These are phyloP conservation scores for Mucor sp. DNA, from an alignment of 371 early-diverging fungal species.

Conservation along the genomic window DNA sequence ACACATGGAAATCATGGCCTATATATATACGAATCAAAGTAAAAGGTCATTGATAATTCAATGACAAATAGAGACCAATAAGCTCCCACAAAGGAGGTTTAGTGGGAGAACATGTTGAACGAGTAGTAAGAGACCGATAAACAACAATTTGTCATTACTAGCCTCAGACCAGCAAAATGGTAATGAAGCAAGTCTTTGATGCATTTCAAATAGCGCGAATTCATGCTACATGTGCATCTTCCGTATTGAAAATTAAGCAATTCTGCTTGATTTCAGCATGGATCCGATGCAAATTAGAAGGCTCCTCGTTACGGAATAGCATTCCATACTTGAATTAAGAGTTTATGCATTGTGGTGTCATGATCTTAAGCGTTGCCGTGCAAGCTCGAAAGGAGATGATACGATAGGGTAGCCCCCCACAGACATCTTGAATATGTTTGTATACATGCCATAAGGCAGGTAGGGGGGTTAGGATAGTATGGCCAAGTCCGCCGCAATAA, in stretches of 20 bases:
- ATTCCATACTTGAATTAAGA: background rate
- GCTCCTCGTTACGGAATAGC: background rate
- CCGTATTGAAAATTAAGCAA: background rate
- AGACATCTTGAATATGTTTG: background rate
- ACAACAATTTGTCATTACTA: constrained; percentile 44
- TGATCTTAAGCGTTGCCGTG: background rate
- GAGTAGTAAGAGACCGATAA: constrained; percentile 21
- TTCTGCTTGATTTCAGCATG: background rate
- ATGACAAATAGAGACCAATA: constrained; percentile 31
- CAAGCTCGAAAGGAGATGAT: background rate
- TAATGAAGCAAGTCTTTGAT: background rate
- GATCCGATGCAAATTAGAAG: no score
- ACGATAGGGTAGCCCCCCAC: background rate
- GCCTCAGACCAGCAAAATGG: constrained; percentile 43
- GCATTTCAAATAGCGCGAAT: background rate
- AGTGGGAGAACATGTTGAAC: constrained; percentile 11
- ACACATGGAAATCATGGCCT: constrained; percentile 3
- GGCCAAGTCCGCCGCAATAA: background rate
- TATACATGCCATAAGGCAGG: background rate
- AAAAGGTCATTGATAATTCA: constrained; percentile 9
- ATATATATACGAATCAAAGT: constrained; percentile 18
- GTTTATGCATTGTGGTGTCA: background rate
- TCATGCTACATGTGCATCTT: constrained; percentile 2
- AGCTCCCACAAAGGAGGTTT: constrained; percentile 13
- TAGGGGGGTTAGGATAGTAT: constrained; percentile 11